These are phyloP conservation scores for Marasmius oreades DNA, from an alignment of 1,284 basidiomycete genomes.

Conservation along the genomic window DNA sequence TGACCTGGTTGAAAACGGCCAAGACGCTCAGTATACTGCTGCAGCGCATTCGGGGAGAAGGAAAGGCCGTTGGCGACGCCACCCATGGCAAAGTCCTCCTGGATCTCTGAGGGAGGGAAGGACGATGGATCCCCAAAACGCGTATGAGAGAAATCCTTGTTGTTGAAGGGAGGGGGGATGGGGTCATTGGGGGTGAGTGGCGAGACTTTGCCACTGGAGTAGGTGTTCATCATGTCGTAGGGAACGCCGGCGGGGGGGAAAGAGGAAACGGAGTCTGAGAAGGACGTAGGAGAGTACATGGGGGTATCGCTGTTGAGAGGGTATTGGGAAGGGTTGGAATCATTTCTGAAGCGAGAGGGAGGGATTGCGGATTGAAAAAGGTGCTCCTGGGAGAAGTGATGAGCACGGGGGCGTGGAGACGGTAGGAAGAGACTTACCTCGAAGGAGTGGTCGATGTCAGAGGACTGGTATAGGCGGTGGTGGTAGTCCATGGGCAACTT, in stretches of 20 bases:
- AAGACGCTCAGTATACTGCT: constrained; percentile 56
- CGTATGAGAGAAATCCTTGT: constrained; percentile 53
- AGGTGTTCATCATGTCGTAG: constrained; percentile 61
- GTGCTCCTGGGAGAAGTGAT: constrained; percentile 54
- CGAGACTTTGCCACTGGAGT: constrained; percentile 68
- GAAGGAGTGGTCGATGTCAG: constrained; percentile 48
- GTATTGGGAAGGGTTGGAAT: constrained; percentile 57
- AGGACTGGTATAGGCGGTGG: constrained; percentile 47
- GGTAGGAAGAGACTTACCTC: constrained; percentile 8
- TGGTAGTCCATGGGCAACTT: constrained; percentile 60
- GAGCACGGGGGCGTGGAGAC: constrained; percentile 29
- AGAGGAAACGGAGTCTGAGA: constrained; percentile 53
- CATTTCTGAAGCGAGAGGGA: constrained; percentile 55
- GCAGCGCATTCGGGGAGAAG: constrained; percentile 45
- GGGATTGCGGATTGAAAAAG: constrained; percentile 50
- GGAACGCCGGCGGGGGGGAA: constrained; percentile 57
- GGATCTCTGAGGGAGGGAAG: constrained; percentile 54
- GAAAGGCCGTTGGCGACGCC: constrained; percentile 41
- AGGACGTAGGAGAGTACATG: constrained; percentile 55
- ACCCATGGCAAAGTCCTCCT: constrained; percentile 58
- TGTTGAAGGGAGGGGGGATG: constrained; percentile 51
- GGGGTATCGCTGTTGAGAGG: constrained; percentile 42
- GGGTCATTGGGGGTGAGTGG: constrained; percentile 68
- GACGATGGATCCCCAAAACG: constrained; percentile 56
- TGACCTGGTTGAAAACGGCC: constrained; percentile 40